Base-by-base conservation (phyloP, 2,329 filamentous ascomycete genomes). In the Cladophialophora exuberans region DNA sequence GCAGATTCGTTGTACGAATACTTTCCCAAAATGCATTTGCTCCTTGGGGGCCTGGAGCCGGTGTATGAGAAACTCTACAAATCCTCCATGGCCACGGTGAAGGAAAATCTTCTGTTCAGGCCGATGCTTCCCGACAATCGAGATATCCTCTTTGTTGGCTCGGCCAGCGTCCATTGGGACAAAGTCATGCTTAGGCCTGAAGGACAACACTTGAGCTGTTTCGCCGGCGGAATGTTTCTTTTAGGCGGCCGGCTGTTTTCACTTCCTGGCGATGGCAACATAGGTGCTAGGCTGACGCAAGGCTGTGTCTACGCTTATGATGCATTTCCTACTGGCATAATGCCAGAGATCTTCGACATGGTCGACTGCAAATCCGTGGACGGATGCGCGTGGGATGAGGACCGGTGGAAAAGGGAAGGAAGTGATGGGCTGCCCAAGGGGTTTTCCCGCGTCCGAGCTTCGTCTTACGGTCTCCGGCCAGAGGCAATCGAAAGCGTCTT, bases 401-500 rank as follows among this genome's bases (percentile, higher is more conserved):
- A 55, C 15, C 57, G 46, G 23, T 70, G 67, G 65, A 61, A 62
- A 22, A 47, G 53, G 31, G 53, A 39, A 20, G 57, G 45, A 18
- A 47, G 15, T n/a, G 33, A 36, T 18, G 51, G 51, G 17, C 55
- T 67, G 5, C 60, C 64, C 1, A 35, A 46, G 30, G 67, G 65
- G 1, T 43, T 59, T 3, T 48, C 55, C 6, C 39, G 33, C 7
- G 54, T 60, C 22, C 35, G 55, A 4, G 54, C 62, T 45, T 57
- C 44, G 50, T 48, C 47, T 4, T 65, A 59, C 41, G 48, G 52
- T 15, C 43, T 65, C 60, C 88, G 88, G 18, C 89, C 90, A 17
- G 90, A 96, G 75, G 89, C 89, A 1, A 91, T 96, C 64, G 90
- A 96, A 66, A 90, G 87, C 0, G 85, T 95, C 11, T 95, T 90